Base-by-base conservation (phyloP, 768 basidiomycete genomes). In the Pisolithus microcarpus region DNA sequence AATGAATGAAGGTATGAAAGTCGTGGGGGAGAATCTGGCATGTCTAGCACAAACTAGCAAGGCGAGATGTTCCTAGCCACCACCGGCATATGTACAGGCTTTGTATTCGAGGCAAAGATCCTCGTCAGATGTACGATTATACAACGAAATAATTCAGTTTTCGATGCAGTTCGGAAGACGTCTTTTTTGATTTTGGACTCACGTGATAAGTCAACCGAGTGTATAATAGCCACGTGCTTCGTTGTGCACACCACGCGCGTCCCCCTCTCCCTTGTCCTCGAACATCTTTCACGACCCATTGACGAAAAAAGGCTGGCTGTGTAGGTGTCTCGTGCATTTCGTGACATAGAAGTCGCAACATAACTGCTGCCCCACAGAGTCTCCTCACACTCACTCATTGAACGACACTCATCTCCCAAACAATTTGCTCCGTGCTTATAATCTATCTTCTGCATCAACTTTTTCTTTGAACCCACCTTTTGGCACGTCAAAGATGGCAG, bases 151-250 rank as follows among this genome's bases (percentile, higher is more conserved):
- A 3, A 11, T 13, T 34, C 4, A 11, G 10, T 13, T 6, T 30
- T 6, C 28, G 28, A 30, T 15, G 13, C 34, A 34, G 13, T 34
- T 11, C 11, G 5, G 34, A 24, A 40, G 18, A 6, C 8, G 2
- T 38, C 19, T 19, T 23, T 28, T 39, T 16, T 26, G 9, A 21
- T 36, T 21, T 10, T 31, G 44, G 24, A 5, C 53, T 24, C 65
- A 68, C 65, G 65, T 66, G 65, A 66, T 55, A 60, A 64, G 45
- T 43, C 64, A 66, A 66, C 65, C 65, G 64, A 60, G 64, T 42
- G 39, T 40, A 56, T 54, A 62, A 61, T 55, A 56, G 7, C 39
- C 45, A 21, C 21, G 34, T 49, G 46, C n/a, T 46, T 11, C 16
- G 38, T 38, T 55, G 52, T 52, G 42, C 49, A 43, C 48, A n/a